phyloP scores from a whole-genome alignment of 257 asterid genomes.

The Handroanthus guayacan region DNA sequence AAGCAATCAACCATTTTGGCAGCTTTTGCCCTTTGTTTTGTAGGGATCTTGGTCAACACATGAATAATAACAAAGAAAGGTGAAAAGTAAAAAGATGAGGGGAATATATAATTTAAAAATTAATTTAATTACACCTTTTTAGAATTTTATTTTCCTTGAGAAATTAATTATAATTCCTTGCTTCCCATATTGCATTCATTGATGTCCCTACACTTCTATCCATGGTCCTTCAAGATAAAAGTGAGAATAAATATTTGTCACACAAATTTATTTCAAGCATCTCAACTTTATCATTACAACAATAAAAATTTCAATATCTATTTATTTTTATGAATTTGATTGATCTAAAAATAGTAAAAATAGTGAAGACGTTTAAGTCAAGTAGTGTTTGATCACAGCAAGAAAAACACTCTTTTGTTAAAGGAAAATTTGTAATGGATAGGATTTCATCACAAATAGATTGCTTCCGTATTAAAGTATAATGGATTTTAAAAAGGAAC shows the following conservation, averaged over 20 bases:
- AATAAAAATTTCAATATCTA: neutral
- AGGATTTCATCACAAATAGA: no score
- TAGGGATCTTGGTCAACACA: constrained; percentile 27
- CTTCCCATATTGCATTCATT: no score
- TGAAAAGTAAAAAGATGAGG: neutral
- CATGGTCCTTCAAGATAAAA: neutral
- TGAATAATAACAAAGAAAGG: neutral
- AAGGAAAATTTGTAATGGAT: no score
- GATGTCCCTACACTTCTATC: neutral
- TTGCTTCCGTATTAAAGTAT: no score
- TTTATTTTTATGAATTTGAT: neutral
- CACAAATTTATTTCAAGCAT: neutral
- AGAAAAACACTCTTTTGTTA: no score
- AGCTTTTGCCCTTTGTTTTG: constrained; percentile 1
- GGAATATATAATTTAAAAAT: no score
- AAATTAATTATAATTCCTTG: constrained; percentile 2
- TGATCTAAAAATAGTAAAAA: neutral
- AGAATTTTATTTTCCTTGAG: constrained; percentile 22
- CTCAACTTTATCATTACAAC: neutral
- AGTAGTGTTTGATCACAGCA: no score
- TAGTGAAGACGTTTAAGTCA: no score
- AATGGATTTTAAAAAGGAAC: no score
- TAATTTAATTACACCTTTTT: neutral
- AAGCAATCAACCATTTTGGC: constrained; percentile 28
- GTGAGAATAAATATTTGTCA: neutral